Evolutionary conservation across 129 eudicot species (phyloP).

Genomic region (Lactuca sativa): DNA sequence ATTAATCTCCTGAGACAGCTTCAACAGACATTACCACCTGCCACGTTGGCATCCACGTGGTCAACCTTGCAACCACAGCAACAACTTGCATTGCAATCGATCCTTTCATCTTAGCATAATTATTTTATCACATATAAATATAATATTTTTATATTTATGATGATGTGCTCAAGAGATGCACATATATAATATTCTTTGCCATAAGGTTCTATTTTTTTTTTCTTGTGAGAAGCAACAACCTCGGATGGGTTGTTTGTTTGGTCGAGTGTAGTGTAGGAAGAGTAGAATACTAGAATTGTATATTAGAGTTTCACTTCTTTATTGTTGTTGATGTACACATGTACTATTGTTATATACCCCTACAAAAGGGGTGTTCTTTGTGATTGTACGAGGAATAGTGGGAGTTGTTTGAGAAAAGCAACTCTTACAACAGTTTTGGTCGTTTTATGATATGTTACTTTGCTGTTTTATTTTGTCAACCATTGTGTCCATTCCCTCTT

Average conservation of each 20-base stretch:
- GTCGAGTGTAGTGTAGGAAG: neutral
- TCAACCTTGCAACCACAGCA: constrained; percentile 83
- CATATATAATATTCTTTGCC: too few species aligned
- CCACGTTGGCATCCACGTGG: constrained; percentile 64
- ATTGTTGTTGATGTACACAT: neutral
- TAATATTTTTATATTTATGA: too few species aligned
- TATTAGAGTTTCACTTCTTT: constrained; percentile 4
- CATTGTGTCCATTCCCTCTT: too few species aligned
- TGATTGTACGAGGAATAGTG: neutral
- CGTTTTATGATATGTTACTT: neutral
- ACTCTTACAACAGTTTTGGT: constrained; percentile 1
- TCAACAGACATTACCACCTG: constrained; percentile 74
- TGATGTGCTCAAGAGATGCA: neutral
- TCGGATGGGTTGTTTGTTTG: neutral
- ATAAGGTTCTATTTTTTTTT: neutral
- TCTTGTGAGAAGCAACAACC: neutral
- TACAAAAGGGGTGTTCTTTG: neutral
- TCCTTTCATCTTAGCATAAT: constrained; percentile 40
- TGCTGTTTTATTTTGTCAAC: neutral
- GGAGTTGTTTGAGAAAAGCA: constrained; percentile 5
- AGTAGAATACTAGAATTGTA: neutral
- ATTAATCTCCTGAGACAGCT: constrained; percentile 65
- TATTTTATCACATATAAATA: too few species aligned
- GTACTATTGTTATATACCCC: neutral
- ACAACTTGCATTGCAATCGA: constrained; percentile 76